These are phyloP conservation scores for Porcisia hertigi DNA, from an alignment of 208 protist species.

Conservation along the genomic window DNA sequence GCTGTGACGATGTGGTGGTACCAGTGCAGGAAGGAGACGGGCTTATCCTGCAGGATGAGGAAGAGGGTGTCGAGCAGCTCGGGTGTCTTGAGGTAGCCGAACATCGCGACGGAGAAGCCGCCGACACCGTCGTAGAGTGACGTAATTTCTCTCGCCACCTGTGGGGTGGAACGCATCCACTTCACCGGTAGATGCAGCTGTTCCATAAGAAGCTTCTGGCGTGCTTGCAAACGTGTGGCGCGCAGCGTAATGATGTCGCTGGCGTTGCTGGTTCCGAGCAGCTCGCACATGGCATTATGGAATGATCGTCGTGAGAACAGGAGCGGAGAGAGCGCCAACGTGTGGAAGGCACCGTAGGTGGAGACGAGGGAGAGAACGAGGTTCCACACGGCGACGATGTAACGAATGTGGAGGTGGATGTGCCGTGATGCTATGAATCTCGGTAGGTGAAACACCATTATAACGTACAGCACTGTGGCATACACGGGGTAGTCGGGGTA, in stretches of 20 bases:
- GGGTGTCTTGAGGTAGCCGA: conserved; percentile 70
- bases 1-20: conserved; percentile 57
- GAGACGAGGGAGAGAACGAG: conserved; percentile 76
- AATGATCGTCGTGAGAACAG: conserved; percentile 15
- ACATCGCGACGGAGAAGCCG: conserved; percentile 53
- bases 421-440: conserved; percentile 12
- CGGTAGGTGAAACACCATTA: conserved; percentile 32
- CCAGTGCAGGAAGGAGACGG: conserved; percentile 28
- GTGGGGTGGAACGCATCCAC: conserved; percentile 6
- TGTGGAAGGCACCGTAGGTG: conserved; percentile 53
- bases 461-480: conserved; percentile 19
- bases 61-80: conserved; percentile 82
- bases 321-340: conserved; percentile 26
- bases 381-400: conserved; percentile 78
- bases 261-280: conserved; percentile 9
- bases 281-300: conserved; percentile 20
- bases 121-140: conserved; percentile 25
- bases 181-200: conserved; percentile 37
- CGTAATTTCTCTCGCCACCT: conserved; percentile 7
- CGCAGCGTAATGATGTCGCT: conserved; percentile 18
- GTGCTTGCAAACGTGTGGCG: conserved; percentile 6
- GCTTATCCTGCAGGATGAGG: conserved; percentile 64
- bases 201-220: conserved; percentile 35
- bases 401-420: conserved; percentile 41
- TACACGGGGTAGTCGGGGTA: conserved; percentile 44